A percentile compares a stretch with the other conserved stretches of the same genome.
Conservation (phyloP, 306 rosid species). For the Castanospermum australe region DNA sequence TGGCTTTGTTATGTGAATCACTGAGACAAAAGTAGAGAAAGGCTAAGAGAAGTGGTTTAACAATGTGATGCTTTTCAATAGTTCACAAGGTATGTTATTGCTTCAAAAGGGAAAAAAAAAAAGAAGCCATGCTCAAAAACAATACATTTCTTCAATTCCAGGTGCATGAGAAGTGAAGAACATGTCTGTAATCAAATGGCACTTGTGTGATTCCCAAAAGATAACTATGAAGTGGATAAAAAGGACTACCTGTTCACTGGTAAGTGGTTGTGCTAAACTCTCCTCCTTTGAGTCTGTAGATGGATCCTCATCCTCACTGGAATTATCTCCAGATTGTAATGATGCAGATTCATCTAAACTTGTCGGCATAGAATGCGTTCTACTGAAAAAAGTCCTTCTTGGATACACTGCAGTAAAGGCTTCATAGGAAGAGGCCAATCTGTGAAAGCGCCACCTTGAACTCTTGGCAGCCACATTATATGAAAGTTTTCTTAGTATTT, state of each 20-base stretch:
- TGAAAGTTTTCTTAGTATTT: slow-evolving; percentile 16
- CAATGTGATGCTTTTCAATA: neutral
- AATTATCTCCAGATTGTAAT: slow-evolving; percentile 21
- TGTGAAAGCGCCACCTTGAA: slow-evolving; percentile 21
- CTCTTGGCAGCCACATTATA: slow-evolving; percentile 4
- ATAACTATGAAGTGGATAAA: neutral
- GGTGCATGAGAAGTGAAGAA: neutral
- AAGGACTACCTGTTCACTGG: slow-evolving; percentile 39
- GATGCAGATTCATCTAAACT: slow-evolving; percentile 39
- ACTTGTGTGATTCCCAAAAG: slow-evolving; percentile 2
- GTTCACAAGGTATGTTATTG: neutral
- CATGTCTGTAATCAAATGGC: neutral
- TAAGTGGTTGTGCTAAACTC: slow-evolving; percentile 29
- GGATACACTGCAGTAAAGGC: slow-evolving; percentile 21
- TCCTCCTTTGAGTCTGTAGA: slow-evolving; percentile 29
- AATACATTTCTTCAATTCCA: neutral
- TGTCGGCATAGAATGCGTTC: slow-evolving; percentile 18
- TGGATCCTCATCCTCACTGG: slow-evolving; percentile 26
- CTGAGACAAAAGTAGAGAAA: neutral
- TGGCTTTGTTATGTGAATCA: neutral
- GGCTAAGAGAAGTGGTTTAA: neutral
- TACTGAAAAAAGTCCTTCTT: slow-evolving; percentile 15
- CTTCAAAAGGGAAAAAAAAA: neutral
- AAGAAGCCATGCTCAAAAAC: neutral
- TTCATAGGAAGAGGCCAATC: slow-evolving; percentile 32